Evolutionary conservation across 2,329 filamentous ascomycete genomes (phyloP), one percentile per base, ranked within the genome.

Genomic region (Aspergillus latus): DNA sequence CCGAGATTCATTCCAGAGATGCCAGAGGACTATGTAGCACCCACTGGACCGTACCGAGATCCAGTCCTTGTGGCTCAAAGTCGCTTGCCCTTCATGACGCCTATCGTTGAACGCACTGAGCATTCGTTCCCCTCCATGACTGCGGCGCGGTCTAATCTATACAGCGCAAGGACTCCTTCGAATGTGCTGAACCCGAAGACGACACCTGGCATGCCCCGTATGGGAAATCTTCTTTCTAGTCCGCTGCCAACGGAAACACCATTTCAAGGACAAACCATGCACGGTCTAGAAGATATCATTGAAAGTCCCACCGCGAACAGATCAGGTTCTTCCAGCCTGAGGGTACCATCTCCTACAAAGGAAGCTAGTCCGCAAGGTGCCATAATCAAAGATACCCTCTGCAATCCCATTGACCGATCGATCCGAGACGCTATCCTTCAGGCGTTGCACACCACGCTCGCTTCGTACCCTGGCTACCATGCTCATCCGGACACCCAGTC

Each of bases 61-160:
- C 85, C 90, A 68, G 83, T 78, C 36, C 83, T 92, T 71, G 82
- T 88, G 72, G 91, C 92, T 58, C 95, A 97, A 68, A 96, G 92
- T 74, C 88, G 92, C 53, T 80, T 97, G 8, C 94, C 93, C 2
- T 99, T 97, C 72, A 97, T 99, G 94, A 99, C 94, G 0, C 94
- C 94, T 1, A 99, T 99, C 63, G 93, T 94, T 1, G 94, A 99
- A 73, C 87, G 91, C 66, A 99, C 94, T 0, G 94, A 99, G 74
- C 89, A 87, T 9, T 97, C 92, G 0, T 76, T 97, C 36, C 75
- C 88, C 43, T 82, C 84, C 4, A 85, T 29, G 81, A 84, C 51
- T 75, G 80, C 62, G 69, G 79, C 53, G 79, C 78, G 64, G 82
- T 83, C 71, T 82, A 82, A 62, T 82, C 82, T 72, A 78, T 85